phyloP scores from a whole-genome alignment of 371 early-diverging fungal species.

The Rhizopus sp. region DNA sequence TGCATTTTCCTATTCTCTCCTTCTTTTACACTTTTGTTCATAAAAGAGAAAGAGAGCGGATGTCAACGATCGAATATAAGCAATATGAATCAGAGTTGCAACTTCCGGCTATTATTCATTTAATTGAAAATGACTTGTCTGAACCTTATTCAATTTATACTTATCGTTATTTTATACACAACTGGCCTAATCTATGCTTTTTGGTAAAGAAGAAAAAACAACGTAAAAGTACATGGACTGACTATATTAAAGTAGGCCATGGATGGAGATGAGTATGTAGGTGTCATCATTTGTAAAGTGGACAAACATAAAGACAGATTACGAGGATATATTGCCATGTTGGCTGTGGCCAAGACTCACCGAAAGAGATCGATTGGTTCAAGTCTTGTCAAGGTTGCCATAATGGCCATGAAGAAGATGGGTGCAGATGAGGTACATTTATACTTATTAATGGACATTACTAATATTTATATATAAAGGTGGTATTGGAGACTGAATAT shows the following conservation, averaged over 20 bases:
- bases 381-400: constrained; percentile 71
- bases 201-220: constrained; percentile 48
- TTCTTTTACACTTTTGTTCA: not conserved
- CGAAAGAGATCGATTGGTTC: constrained; percentile 83
- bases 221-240: not conserved
- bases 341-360: constrained; percentile 81
- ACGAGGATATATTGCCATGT: constrained; percentile 97
- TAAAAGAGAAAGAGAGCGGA: not conserved
- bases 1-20: not conserved
- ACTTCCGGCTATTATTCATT: constrained; percentile 68
- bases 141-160: constrained; percentile 97
- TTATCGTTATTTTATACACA: constrained; percentile 94
- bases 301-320: constrained; percentile 70
- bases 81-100: constrained; percentile 70
- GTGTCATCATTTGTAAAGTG: constrained; percentile 90
- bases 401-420: constrained; percentile 72
- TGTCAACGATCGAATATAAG: constrained; percentile 47
- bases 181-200: constrained; percentile 87
- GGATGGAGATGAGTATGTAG: constrained; percentile 68
- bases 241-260: constrained; percentile 49
- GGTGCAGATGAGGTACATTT: constrained; percentile 83
- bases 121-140: constrained; percentile 90
- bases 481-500: constrained; percentile 93
- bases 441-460: not conserved
- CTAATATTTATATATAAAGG: constrained; percentile 33